These are phyloP conservation scores for Lentinula boryana DNA, from an alignment of 768 basidiomycete genomes.

Conservation along the genomic window DNA sequence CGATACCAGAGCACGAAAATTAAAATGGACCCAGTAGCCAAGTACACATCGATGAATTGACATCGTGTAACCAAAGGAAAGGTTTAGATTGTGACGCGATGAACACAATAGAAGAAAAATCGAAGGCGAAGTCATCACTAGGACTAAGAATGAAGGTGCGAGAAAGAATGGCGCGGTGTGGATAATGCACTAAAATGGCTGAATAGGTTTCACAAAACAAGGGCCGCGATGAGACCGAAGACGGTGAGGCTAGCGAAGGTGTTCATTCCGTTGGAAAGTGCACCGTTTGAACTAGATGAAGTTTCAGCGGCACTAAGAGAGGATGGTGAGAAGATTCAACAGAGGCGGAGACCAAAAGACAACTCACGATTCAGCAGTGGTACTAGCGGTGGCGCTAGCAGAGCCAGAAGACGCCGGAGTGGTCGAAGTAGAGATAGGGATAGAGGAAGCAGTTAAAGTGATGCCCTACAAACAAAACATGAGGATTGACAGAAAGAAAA, in stretches of 20 bases:
- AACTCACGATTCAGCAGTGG: background rate
- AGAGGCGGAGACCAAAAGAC: background rate
- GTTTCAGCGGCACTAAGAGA: background rate
- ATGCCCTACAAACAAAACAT: conserved; percentile 37
- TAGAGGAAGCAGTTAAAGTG: conserved; percentile 33
- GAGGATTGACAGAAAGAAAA: conserved; percentile 15
- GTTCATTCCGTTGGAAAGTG: background rate
- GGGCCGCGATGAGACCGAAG: background rate
- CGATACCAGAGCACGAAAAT: background rate
- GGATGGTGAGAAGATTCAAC: background rate
- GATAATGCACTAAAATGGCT: background rate
- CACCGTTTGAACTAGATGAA: background rate
- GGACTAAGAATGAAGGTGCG: background rate
- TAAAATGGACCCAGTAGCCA: background rate
- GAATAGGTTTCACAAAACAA: background rate
- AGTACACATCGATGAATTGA: background rate
- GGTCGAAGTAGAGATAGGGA: conserved; percentile 11
- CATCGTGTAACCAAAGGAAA: background rate
- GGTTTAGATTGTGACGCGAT: background rate
- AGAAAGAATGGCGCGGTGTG: background rate
- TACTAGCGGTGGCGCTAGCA: background rate
- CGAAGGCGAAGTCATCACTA: background rate
- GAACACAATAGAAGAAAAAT: background rate
- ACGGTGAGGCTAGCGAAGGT: background rate
- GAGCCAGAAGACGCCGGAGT: background rate